These are phyloP conservation scores for Pseudopyricularia cyperi DNA, from an alignment of 2,329 filamentous ascomycete genomes.

Conservation along the genomic window DNA sequence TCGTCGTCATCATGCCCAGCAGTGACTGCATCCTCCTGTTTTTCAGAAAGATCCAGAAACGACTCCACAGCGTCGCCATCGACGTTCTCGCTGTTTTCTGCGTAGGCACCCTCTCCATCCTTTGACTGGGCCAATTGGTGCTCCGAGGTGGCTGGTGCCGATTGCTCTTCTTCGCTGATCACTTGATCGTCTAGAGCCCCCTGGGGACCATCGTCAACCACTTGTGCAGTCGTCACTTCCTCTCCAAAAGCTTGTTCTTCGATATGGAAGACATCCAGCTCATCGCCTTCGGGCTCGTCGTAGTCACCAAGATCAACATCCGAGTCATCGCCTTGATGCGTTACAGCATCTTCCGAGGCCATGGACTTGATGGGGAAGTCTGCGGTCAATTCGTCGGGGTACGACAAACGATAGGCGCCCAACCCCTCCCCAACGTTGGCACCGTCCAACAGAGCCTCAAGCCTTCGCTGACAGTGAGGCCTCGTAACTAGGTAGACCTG, in stretches of 20 bases:
- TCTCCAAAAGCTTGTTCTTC: background rate
- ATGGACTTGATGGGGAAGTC: background rate
- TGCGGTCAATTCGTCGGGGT: background rate
- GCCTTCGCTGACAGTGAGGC: constrained; percentile 9
- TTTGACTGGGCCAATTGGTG: background rate
- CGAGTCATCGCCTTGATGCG: background rate
- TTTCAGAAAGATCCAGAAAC: background rate
- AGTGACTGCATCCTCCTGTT: background rate
- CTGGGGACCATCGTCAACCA: constrained; percentile 2
- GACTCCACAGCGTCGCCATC: background rate
- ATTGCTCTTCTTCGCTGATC: background rate
- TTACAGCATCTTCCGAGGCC: background rate
- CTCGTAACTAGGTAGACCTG: constrained; percentile 10
- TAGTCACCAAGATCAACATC: background rate
- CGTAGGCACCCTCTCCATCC: background rate
- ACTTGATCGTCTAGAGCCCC: constrained; percentile 1
- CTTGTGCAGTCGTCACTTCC: constrained; percentile 3
- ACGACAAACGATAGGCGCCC: constrained; percentile 1
- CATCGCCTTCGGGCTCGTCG: background rate
- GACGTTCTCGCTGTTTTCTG: background rate
- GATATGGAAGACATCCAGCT: background rate
- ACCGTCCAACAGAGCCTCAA: constrained; percentile 9
- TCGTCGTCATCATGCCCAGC: background rate
- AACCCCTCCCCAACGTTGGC: constrained; percentile 10
- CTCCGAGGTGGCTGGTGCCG: background rate